Percentiles rank a stretch among this genome's conserved stretches.
These are phyloP conservation scores for Podospora bellae-mahoneyi DNA, from an alignment of 495 filamentous ascomycete species.

Conservation along the genomic window DNA sequence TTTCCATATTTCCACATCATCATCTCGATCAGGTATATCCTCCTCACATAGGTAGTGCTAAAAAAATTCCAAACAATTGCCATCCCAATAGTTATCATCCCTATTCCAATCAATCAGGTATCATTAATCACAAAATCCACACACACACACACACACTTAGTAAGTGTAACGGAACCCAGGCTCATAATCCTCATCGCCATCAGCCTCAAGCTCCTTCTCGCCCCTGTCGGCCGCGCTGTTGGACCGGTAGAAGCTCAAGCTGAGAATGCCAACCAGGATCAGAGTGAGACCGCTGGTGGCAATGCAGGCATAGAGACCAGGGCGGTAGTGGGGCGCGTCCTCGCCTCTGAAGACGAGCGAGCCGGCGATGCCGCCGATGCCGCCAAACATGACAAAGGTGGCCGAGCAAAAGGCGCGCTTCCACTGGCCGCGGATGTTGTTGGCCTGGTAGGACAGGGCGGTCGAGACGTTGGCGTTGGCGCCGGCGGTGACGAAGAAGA, in stretches of 20 bases:
- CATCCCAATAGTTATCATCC: not conserved
- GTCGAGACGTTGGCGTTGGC: slow-evolving; percentile 60
- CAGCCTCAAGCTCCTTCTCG: slow-evolving; percentile 43
- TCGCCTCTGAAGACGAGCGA: slow-evolving; percentile 51
- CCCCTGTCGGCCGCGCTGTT: slow-evolving; percentile 45
- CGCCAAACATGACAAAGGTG: slow-evolving; percentile 56
- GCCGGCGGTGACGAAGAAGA: slow-evolving; percentile 59
- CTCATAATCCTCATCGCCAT: slow-evolving; percentile 36
- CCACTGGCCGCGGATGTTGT: slow-evolving; percentile 69
- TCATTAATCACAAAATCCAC: not conserved
- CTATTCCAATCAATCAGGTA: not conserved
- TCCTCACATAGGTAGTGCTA: not conserved
- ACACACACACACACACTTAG: slow-evolving; percentile 23
- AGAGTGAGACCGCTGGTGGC: slow-evolving; percentile 36
- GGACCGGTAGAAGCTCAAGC: slow-evolving; percentile 29
- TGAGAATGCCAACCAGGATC: slow-evolving; percentile 35
- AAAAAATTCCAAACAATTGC: slow-evolving; percentile 1
- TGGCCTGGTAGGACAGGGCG: slow-evolving; percentile 61
- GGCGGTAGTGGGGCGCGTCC: slow-evolving; percentile 39
- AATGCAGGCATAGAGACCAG: slow-evolving; percentile 47
- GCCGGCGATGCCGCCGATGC: slow-evolving; percentile 60
- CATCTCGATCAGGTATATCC: slow-evolving; percentile 2
- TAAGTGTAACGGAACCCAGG: slow-evolving; percentile 49
- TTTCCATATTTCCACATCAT: not conserved
- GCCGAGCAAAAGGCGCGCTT: slow-evolving; percentile 60